These are phyloP conservation scores for Candolleomyces eurysporus DNA, from an alignment of 768 basidiomycete species.

Conservation along the genomic window DNA sequence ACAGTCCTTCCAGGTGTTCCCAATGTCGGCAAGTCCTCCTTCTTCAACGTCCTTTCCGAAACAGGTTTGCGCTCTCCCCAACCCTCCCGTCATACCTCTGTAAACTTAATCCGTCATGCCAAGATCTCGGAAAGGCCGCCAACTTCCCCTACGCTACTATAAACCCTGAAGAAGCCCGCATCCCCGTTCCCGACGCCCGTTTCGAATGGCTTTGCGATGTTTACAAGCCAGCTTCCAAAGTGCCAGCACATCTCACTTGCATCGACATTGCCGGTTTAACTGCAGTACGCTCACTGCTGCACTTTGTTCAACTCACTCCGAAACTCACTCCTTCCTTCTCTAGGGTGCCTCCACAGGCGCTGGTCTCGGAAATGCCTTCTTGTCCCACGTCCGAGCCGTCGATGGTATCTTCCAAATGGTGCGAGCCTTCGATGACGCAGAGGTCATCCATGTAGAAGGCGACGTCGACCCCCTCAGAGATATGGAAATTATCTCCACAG, in stretches of 20 bases:
- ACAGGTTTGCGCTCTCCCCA: slow-evolving; percentile 56
- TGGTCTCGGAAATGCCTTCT: slow-evolving; percentile 95
- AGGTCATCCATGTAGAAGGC: slow-evolving; percentile 98
- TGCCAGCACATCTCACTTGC: slow-evolving; percentile 95
- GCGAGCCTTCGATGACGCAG: slow-evolving; percentile 98
- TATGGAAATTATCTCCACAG: slow-evolving; percentile 96
- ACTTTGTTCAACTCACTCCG: background rate
- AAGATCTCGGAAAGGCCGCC: slow-evolving; percentile 89
- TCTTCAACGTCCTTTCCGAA: slow-evolving; percentile 95
- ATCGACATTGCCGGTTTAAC: slow-evolving; percentile 99
- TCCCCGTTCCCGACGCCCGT: slow-evolving; percentile 90
- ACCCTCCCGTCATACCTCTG: background rate
- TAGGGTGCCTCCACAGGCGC: slow-evolving; percentile 97
- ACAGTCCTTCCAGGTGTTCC: slow-evolving; percentile 63
- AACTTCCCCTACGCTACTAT: slow-evolving; percentile 97
- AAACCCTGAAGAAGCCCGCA: slow-evolving; percentile 93
- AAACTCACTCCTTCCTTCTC: background rate
- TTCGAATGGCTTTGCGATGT: slow-evolving; percentile 92
- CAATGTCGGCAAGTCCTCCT: slow-evolving; percentile 98
- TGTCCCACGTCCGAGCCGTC: slow-evolving; percentile 96
- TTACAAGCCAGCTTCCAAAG: slow-evolving; percentile 85
- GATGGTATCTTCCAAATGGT: slow-evolving; percentile 99
- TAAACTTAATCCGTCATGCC: slow-evolving; percentile 12
- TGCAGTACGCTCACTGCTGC: slow-evolving; percentile 51
- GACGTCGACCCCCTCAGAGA: slow-evolving; percentile 95